Base-by-base conservation (phyloP, 2,329 filamentous ascomycete species). In the Verticillium albo-atrum region DNA sequence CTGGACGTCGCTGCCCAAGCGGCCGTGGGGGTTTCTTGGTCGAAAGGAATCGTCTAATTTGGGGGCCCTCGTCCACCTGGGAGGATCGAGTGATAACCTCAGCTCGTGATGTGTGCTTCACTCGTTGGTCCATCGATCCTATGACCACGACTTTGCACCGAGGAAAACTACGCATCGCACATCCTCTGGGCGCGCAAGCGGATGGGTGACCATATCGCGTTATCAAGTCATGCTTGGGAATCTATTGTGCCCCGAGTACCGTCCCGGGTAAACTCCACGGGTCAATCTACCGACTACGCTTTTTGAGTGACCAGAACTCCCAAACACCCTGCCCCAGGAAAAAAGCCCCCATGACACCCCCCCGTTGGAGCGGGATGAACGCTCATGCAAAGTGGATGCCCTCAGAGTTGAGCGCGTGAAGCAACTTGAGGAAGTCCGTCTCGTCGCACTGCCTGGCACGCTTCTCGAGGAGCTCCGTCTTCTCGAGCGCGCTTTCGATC, bases 401-500 rank as follows among this genome's bases (percentile, higher is more conserved):
- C 72, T 96, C 91, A 65, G 91, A 86, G 72, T 97, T 97, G 74
- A 97, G 97, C 2, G 90, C 89, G 66, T 80, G 82, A 42, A 97
- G 75, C 64, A 97, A 74, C 66, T 88, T 88, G 71, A 99, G 76
- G 71, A 97, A 98, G 68, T 97, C 93, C 57, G 90, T 93, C 76
- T 98, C 92, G 69, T 97, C 92, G 69, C 92, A 96, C 79, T 95
- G 88, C 62, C 91, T 84, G 12, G 93, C 85, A 64, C 94, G 82
- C 77, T 90, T 91, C 62, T 96, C 91, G 3, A 88, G 89, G 58
- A 98, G 79, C 54, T 87, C 84, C 0, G 93, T 97, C 64, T 89
- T 85, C 70, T 94, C 89, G 23, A 98, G 80, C 23, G 97, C 92
- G 71, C 89, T 91, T 68, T 89, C 82, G 52, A 98, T 89, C 77